Evolutionary conservation across 2,329 filamentous ascomycete genomes (phyloP), one percentile per base, ranked within the genome.

Genomic region (Magnaporthiopsis poae): DNA sequence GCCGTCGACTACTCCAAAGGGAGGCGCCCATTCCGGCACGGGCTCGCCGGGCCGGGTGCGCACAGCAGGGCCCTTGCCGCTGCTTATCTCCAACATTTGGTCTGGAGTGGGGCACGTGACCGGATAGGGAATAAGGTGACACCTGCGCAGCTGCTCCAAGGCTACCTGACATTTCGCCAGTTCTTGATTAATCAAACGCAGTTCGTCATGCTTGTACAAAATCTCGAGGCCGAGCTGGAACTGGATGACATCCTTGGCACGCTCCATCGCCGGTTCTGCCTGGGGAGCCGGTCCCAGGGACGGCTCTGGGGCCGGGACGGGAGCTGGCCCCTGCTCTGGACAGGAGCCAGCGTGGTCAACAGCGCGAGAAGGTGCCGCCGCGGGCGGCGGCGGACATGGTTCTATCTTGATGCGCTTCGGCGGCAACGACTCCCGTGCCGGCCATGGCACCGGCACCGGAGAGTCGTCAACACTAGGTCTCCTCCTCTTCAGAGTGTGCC

Each of bases 181-280:
- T 79, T 98, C 95, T 78, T 96, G 92, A 75, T 98, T 92, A 76
- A 98, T 96, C 71, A 96, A 83, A 67, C 93, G 91, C 68, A 98
- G 80, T 80, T 99, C 95, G 73, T 95, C 88, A 78, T 99, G 95
- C 82, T 97, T 98, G 75, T 96, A 80, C 69, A 98, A 80, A 65
- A 98, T 93, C 80, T 97, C 93, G 70, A 95, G 86, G 73, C 92
- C 91, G 76, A 98, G 89, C 77, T 97, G 90, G 69, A 92, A 88
- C 74, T 92, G 89, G 74, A 98, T 90, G 52, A 85, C 84, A 71
- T 93, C 88, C 74, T 86, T 86, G 69, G 89, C 84, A 67, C 80
- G 80, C 56, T 88, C 79, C 71, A 84, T 69, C 70, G 79, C 73
- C 69, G 73, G 68, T 61, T 71, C 68, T 64, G 63, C 66, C 64